These are phyloP conservation scores for Suhomyces chickasaworum DNA, from an alignment of 1,139 yeast genomes.

Conservation along the genomic window DNA sequence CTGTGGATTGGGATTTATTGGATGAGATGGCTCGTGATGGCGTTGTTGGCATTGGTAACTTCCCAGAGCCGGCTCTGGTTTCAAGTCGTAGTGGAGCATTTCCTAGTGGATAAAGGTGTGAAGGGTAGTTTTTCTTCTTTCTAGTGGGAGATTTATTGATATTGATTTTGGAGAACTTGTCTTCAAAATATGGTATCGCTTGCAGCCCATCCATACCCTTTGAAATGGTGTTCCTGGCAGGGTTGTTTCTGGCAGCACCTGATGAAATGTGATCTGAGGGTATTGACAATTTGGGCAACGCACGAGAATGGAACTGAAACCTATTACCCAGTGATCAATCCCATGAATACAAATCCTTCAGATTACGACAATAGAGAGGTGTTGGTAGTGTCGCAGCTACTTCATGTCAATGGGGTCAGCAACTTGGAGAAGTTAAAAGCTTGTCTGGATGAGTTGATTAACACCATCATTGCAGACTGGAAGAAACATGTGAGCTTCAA, in stretches of 20 bases:
- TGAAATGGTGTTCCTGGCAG: not conserved
- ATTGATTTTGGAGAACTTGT: constrained; percentile 31
- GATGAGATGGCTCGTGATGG: constrained; percentile 13
- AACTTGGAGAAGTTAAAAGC: constrained; percentile 18
- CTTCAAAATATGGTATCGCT: constrained; percentile 22
- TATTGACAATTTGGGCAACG: constrained; percentile 16
- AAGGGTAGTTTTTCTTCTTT: constrained; percentile 27
- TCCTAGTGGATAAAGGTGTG: constrained; percentile 23
- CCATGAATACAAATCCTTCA: constrained; percentile 14
- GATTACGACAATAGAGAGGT: constrained; percentile 23
- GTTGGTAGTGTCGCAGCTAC: constrained; percentile 26
- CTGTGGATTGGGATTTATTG: constrained; percentile 15
- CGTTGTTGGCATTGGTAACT: constrained; percentile 8
- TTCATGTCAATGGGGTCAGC: constrained; percentile 23
- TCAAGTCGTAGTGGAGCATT: not conserved
- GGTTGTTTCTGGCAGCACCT: not conserved
- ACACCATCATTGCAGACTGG: constrained; percentile 22
- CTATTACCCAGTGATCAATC: not conserved
- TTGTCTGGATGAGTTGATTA: constrained; percentile 15
- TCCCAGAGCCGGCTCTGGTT: constrained; percentile 13
- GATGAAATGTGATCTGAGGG: constrained; percentile 1
- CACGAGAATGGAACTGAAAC: constrained; percentile 4
- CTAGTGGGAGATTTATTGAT: constrained; percentile 26
- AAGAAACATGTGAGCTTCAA: constrained; percentile 21
- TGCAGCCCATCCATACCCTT: constrained; percentile 7